Percentiles rank a stretch among this genome's conserved stretches.
phyloP scores from a whole-genome alignment of 163 green algal species.

The Scenedesmus sp. region DNA sequence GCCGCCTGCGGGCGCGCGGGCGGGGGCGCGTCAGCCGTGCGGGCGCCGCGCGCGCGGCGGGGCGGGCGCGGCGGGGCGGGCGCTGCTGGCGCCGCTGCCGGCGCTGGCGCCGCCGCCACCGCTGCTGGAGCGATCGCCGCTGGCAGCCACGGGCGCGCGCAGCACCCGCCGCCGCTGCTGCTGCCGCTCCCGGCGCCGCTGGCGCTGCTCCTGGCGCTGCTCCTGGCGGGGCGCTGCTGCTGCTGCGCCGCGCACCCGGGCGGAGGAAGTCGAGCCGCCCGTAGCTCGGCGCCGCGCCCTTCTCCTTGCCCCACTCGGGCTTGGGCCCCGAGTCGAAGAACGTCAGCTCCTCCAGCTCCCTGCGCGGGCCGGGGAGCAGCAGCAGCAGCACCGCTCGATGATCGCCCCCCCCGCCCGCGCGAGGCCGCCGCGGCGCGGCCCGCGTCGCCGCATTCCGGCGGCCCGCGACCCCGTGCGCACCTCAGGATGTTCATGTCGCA shows the following conservation, averaged over 20 bases:
- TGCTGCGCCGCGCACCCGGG: constrained; percentile 30
- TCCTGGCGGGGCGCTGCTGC: background rate
- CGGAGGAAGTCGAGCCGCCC: constrained; percentile 39
- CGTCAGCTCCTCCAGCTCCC: constrained; percentile 46
- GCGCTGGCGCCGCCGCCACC: too few relatives aligned
- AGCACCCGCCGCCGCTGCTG: too few relatives aligned
- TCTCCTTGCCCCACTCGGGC: constrained; percentile 47
- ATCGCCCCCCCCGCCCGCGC: too few relatives aligned
- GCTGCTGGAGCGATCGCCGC: too few relatives aligned
- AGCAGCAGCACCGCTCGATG: background rate
- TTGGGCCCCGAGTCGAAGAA: constrained; percentile 47
- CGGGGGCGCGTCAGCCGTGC: background rate
- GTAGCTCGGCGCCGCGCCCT: background rate
- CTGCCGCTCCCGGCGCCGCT: background rate
- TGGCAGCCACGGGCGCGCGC: too few relatives aligned
- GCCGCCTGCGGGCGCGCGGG: constrained; percentile 4
- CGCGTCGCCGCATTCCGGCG: too few relatives aligned
- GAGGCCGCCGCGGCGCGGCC: too few relatives aligned
- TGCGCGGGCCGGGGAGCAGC: background rate
- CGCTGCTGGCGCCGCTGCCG: too few relatives aligned
- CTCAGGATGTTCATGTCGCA: constrained; percentile 37
- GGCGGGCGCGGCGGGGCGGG: too few relatives aligned
- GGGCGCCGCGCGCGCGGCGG: background rate
- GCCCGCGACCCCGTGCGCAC: constrained; percentile 1
- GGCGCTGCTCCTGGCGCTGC: background rate